Base-by-base conservation (phyloP, 257 asterid species). In the Solanum arcanum region DNA sequence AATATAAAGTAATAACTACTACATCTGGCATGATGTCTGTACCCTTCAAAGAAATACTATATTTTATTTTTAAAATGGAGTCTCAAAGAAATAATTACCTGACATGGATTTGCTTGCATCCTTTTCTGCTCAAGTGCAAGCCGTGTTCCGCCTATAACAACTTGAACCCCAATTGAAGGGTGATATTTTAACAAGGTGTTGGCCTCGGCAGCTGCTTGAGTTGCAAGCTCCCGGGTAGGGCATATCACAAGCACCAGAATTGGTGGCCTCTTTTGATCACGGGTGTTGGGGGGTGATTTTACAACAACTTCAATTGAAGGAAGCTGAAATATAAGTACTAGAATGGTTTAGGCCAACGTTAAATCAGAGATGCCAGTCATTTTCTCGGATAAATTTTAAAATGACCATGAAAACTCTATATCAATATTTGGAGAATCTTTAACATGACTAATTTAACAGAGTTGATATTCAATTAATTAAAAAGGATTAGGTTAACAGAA, bases 81-180 rank as follows among this genome's bases (percentile, higher is more conserved):
- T 73, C 81, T 41, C 81, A 74, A 23, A 37, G 29, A 66, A 44
- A 33, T 35, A 68, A 85, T 21, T 86, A 94, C 98, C 94, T 96
- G 99, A 93, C 99, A 97, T 59, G 98, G 95, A 91, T 97, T 97
- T 85, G 96, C 96, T 93, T 96, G 99, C 96, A 97, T 90, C 86
- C 95, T 92, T 88, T 96, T 97, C 88, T 97, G 99, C 90, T 97
- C 99, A 88, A 94, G 86, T 39, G 97, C 90, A 89, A 97, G 93
- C 86, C 98, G 88, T 15, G 99, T 96, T 73, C 99, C 99, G 41
- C 99, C 99, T 59, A 97, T 97, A 88, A 97, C 98, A 86, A 97
- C 99, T 91, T 97, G 99, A 92, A 95, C 98, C 33, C 99, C 99
- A 80, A 97, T 89, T 23, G 99, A 94, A 86, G 95, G 91, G 88